Base-by-base conservation (phyloP, 78 protist genomes). In the Pirum gemmata region DNA sequence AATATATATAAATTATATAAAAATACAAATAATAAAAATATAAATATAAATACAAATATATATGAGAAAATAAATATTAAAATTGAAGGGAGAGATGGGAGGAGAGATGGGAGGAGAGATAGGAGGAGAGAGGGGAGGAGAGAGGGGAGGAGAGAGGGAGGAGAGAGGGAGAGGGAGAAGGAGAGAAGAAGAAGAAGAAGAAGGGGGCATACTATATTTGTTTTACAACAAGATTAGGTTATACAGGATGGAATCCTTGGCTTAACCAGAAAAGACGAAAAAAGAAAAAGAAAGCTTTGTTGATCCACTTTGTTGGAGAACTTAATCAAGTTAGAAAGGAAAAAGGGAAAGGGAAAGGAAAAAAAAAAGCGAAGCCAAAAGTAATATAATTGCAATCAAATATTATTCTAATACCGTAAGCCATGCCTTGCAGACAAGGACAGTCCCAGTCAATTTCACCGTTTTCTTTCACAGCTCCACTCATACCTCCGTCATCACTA, bases 361-460 rank as follows among this genome's bases (percentile, higher is more conserved):
- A n/a, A n/a, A n/a, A n/a, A n/a, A n/a, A n/a, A n/a, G n/a, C n/a
- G n/a, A n/a, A n/a, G n/a, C n/a, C n/a, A n/a, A n/a, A n/a, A n/a
- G n/a, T n/a, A n/a, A n/a, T n/a, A n/a, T n/a, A n/a, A n/a, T n/a
- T n/a, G n/a, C n/a, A n/a, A n/a, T 29, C 25, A 78, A n/a, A 27
- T 78, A 31, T 78, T 35, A 5, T 35, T n/a, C 73, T 38, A 29
- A 67, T 73, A n/a, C 85, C 90, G 26, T 73, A 35, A 26, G 75
- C 38, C 90, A 87, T 78, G 21, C 77, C 61, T 77, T 87, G 18
- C 33, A 87, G 21, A 37, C 90, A 87, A 73, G 90, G 90, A 37
- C 90, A 87, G 61, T 87, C 90, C 90, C 90, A 87, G 37, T 87
- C 90, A 13, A 87, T 87, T 75, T 76, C 84, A 1, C 90, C 90